Evolutionary conservation across 2,329 filamentous ascomycete species (phyloP), one percentile per base, ranked within the genome.

Genomic region (Cercospora zeina): DNA sequence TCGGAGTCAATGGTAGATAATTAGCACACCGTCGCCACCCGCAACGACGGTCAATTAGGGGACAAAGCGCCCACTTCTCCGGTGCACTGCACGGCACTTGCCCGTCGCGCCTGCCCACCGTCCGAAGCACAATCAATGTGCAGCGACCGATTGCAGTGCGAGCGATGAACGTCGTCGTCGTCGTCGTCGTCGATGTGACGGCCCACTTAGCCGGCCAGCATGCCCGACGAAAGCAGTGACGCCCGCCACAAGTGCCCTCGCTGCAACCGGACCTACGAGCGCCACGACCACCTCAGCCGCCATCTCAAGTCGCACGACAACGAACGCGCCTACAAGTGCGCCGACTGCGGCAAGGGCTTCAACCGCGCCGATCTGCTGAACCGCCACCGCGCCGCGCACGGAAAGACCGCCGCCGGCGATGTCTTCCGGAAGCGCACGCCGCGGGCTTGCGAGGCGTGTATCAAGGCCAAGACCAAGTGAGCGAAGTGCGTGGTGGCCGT

Each of bases 291-390:
- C 42, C 62, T 70, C 1, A 65, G 61, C 21, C 62, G 69, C 6
- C 69, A 71, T 59, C 62, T 71, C 8, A 71, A 70, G 49, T 67
- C 65, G 6, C 69, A 71, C 57, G 67, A 70, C 58, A 71, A 71
- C 39, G 68, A 71, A 31, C 62, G 69, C 16, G 54, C 63, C 1
- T 64, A 70, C 58, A 65, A 65, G 16, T 71, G 69, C 33, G 13
- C 49, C 4, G 66, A 69, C 2, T 71, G 68, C 51, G 68, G 69
- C 30, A 71, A 71, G 60, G 68, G 69, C 21, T 71, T 70, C 63
- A 70, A 70, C 42, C 59, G 69, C 47, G 69, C 68, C 51, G 69
- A 71, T 45, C 45, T 71, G 39, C 62, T 71, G 16, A 71, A 71
- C 27, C 63, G 69, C 7, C 68, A 71, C 59, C 68, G 67, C 14